Base-by-base conservation (phyloP, 768 basidiomycete genomes). In the Mycena sanguinolenta region DNA sequence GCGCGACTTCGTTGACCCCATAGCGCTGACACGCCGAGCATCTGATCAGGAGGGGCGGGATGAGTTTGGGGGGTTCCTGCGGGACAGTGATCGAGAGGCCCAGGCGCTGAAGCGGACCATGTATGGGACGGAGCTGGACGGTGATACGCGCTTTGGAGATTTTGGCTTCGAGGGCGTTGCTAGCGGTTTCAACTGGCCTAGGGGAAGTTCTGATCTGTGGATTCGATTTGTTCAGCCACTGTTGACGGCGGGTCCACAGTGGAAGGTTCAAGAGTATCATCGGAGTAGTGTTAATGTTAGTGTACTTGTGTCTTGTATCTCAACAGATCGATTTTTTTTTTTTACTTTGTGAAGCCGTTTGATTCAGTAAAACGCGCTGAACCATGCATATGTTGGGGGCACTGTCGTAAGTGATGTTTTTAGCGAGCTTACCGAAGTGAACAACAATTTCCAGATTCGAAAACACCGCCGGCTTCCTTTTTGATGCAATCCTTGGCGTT, bases 91-190 rank as follows among this genome's bases (percentile, higher is more conserved):
- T 74, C 23, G 77, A n/a, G 81, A 80, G 30, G 83, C 78, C 19
- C 84, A 84, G 28, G 83, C 85, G 5, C 84, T 86, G 72, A 89
- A 87, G 76, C 87, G 90, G 68, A 95, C 93, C 7, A 92, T 95
- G 90, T 95, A 94, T 78, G 93, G 93, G 10, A 95, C 93, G 0
- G 93, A 95, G 79, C 80, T 94, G 50, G 93, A 93, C n/a, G 83
- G 83, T 36, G 93, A 95, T 76, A 91, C 91, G n/a, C 88, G 93
- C 59, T 95, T 95, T 76, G 93, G 93, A 7, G 93, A 95, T 80
- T 95, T 94, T 77, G 93, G 93, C 44, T 84, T 93, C 28, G 91
- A 93, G 75, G 91, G 93, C 16, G 89, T 94, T 65, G 91, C 91
- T n/a, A 87, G 86, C 57, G 87, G 88, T 8, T 93, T 91, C 21